phyloP scores from a whole-genome alignment of 2,329 filamentous ascomycete genomes.

The Monosporascus cannonballus region DNA sequence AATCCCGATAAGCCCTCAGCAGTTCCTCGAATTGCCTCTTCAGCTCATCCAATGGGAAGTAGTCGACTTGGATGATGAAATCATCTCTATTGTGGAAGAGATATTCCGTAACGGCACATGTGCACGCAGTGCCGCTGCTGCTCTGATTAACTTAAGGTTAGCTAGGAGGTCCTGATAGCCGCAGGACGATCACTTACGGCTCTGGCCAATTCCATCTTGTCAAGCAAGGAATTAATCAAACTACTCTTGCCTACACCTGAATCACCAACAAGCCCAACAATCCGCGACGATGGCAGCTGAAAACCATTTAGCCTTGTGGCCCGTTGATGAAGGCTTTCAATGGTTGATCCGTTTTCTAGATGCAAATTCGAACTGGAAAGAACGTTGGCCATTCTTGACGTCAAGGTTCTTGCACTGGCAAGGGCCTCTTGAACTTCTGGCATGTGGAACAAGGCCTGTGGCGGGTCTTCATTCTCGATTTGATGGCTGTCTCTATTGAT shows the following conservation, averaged over 20 bases:
- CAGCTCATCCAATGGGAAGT: slow-evolving; percentile 27
- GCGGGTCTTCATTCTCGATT: slow-evolving; percentile 23
- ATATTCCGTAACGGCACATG: slow-evolving; percentile 42
- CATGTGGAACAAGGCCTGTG: slow-evolving; percentile 29
- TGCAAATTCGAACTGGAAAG: slow-evolving; percentile 30
- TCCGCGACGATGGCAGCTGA: slow-evolving; percentile 31
- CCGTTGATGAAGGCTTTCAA: slow-evolving; percentile 27
- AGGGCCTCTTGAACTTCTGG: slow-evolving; percentile 29
- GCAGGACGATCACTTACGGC: slow-evolving; percentile 28
- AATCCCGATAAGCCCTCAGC: slow-evolving; percentile 31
- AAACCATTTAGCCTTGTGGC: slow-evolving; percentile 30
- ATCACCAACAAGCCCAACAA: slow-evolving; percentile 42
- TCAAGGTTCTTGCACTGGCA: slow-evolving; percentile 25
- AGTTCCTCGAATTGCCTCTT: slow-evolving; percentile 28
- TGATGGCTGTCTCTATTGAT: no score
- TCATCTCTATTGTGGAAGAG: slow-evolving; percentile 27
- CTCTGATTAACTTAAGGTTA: slow-evolving; percentile 26
- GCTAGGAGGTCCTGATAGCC: background rate
- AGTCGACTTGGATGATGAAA: slow-evolving; percentile 29
- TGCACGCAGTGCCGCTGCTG: slow-evolving; percentile 38
- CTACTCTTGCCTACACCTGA: slow-evolving; percentile 43
- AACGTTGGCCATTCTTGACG: slow-evolving; percentile 22
- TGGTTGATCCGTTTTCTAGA: slow-evolving; percentile 31
- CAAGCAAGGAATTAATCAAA: slow-evolving; percentile 41
- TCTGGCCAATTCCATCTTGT: slow-evolving; percentile 32